These are phyloP conservation scores for Nannochloris sp. DNA, from an alignment of 139 green algal species.

Conservation along the genomic window DNA sequence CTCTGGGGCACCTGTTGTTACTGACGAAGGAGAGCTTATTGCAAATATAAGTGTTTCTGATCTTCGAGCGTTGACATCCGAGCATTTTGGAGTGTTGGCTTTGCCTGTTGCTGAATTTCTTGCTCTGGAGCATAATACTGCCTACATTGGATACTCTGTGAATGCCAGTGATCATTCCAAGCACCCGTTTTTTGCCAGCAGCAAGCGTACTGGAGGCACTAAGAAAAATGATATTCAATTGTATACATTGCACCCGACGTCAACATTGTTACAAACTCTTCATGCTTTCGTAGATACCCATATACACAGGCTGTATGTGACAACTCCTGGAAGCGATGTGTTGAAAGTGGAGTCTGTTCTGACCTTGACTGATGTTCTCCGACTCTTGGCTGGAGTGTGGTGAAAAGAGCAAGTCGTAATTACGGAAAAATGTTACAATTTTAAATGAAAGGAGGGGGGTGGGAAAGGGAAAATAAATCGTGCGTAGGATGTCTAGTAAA, in stretches of 20 bases:
- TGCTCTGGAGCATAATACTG: slow-evolving; percentile 58
- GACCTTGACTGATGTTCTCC: slow-evolving; percentile 28
- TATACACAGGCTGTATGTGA: slow-evolving; percentile 33
- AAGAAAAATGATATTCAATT: slow-evolving; percentile 27
- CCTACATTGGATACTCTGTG: slow-evolving; percentile 50
- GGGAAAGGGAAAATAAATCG: too few species aligned
- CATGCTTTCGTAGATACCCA: slow-evolving; percentile 5
- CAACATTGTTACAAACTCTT: slow-evolving; percentile 9
- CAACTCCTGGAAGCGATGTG: neutral
- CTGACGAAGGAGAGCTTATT: slow-evolving; percentile 45
- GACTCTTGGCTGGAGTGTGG: slow-evolving; percentile 6
- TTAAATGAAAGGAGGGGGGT: too few species aligned
- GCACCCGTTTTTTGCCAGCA: slow-evolving; percentile 27
- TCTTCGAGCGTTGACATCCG: slow-evolving; percentile 56
- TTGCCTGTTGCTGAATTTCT: slow-evolving; percentile 78
- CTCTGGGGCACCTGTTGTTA: slow-evolving; percentile 55
- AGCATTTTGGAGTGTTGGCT: slow-evolving; percentile 67
- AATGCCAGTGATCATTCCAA: neutral
- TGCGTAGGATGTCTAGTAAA: too few species aligned
- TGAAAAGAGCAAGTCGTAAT: too few species aligned
- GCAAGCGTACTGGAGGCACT: neutral
- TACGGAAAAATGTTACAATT: too few species aligned
- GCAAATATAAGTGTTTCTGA: slow-evolving; percentile 72
- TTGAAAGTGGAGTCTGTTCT: slow-evolving; percentile 14
- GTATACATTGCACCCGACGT: slow-evolving; percentile 1